These are phyloP conservation scores for Xylariales sp. DNA, from an alignment of 2,329 filamentous ascomycete genomes.

Conservation along the genomic window DNA sequence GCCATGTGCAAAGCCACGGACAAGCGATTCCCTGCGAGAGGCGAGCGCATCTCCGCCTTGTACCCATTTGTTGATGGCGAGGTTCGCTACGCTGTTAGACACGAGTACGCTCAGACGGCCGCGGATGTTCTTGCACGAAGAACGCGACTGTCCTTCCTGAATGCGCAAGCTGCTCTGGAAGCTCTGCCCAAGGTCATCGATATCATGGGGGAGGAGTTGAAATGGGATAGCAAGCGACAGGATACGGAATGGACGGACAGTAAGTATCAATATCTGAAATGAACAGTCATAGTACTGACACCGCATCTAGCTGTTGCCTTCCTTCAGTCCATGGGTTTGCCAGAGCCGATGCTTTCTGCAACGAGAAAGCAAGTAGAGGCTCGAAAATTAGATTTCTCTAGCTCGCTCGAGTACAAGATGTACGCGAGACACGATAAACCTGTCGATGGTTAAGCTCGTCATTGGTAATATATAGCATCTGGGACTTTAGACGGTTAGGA, in stretches of 20 bases:
- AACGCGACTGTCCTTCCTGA: constrained; percentile 82
- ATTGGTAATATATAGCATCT: constrained; percentile 4
- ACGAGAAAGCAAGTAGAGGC: constrained; percentile 58
- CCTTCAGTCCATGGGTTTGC: constrained; percentile 63
- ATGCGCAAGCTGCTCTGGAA: constrained; percentile 85
- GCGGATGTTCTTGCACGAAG: constrained; percentile 83
- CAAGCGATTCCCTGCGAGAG: constrained; percentile 75
- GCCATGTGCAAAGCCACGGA: constrained; percentile 73
- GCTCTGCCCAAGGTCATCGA: constrained; percentile 82
- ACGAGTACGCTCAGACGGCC: constrained; percentile 89
- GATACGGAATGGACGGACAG: constrained; percentile 77
- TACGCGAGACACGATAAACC: constrained; percentile 57
- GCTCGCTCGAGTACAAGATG: constrained; percentile 55
- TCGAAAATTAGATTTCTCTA: constrained; percentile 54
- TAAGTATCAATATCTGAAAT: constrained; percentile 32
- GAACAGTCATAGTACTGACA: constrained; percentile 10
- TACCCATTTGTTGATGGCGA: constrained; percentile 94
- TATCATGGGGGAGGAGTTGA: constrained; percentile 79
- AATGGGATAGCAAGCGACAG: constrained; percentile 70
- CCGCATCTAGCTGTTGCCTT: constrained; percentile 46
- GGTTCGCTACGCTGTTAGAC: constrained; percentile 77
- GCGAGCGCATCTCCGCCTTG: constrained; percentile 70
- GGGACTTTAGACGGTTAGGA: background rate
- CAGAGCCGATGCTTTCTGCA: constrained; percentile 51
- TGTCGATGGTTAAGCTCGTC: constrained; percentile 26